Evolutionary conservation across 768 basidiomycete species (phyloP), one percentile per base, ranked within the genome.

Genomic region (Leccinum obscurum): DNA sequence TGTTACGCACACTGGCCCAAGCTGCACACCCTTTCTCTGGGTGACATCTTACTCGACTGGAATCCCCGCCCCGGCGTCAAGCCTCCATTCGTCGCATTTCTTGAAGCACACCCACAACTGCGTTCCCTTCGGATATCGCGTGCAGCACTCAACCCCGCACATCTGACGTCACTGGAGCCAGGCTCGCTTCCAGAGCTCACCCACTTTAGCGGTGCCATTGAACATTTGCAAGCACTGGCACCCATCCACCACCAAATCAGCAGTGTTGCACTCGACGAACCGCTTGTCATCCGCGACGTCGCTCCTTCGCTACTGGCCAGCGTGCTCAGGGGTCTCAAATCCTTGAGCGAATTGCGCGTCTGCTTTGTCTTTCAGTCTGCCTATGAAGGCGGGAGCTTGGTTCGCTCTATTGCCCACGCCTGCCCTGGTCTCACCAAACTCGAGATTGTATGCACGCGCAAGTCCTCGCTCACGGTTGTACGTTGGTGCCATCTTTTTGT

Each of bases 381-480:
- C 66, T 90, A 90, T 66, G 89, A 92, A 64, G 86, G 87, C 66
- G 86, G 84, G 28, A 85, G 85, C 64, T 75, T 90, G 59, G 77
- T 92, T 35, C 83, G 87, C 50, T 85, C 86, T 4, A 80, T 92
- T 58, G 83, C 85, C 55, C 75, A 83, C 13, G 81, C 86, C 1
- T 90, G 89, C 66, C 89, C 89, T 11, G 80, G 81, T 55, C 77
- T 92, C 39, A 78, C 76, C 35, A 82, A 85, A 67, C 77, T 92
- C 8, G 84, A 88, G 62, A 73, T 92, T 46, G 84, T 85, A 15
- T 89, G 87, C 68, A 79, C 81, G 13, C 84, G 84, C 64, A 86
- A 84, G 64, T 86, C 90, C 11, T 89, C 88, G 1, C 87, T 92
- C 71, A 87, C 86, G 59, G 78, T 92, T 41, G 89, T 89, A 83